Conservation (phyloP, 2,329 filamentous ascomycete species). For the Fusarium longipes region DNA sequence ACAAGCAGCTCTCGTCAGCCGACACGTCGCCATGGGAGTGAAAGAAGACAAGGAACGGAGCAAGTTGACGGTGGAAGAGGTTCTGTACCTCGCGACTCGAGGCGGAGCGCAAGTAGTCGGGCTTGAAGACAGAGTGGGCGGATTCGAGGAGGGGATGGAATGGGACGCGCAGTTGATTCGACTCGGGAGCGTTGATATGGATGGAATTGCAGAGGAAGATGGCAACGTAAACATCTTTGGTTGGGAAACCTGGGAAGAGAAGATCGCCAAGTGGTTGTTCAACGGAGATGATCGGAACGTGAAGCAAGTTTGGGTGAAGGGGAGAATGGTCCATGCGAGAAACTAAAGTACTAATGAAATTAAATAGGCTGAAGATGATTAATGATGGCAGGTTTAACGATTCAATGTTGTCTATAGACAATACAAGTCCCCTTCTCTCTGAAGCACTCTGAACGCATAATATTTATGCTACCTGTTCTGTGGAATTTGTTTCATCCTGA, state of each 20-base stretch:
- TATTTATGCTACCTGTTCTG: constrained; percentile 3
- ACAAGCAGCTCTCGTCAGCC: constrained; percentile 81
- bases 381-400: background rate
- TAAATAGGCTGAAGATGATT: background rate
- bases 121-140: constrained; percentile 76
- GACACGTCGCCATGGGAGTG: constrained; percentile 72
- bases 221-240: constrained; percentile 90
- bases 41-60: constrained; percentile 57
- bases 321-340: constrained; percentile 75
- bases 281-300: constrained; percentile 94
- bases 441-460: background rate
- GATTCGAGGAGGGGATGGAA: constrained; percentile 86
- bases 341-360: background rate
- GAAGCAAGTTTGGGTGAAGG: constrained; percentile 87
- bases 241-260: constrained; percentile 88
- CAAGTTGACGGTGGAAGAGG: constrained; percentile 87
- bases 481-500: background rate
- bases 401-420: background rate
- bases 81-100: constrained; percentile 85
- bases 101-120: constrained; percentile 88
- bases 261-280: constrained; percentile 93
- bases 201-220: constrained; percentile 54
- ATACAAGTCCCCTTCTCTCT: too few relatives aligned
- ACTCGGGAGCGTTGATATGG: constrained; percentile 63
- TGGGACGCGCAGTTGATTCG: constrained; percentile 91